Evolutionary conservation across 495 filamentous ascomycete genomes (phyloP), one percentile per base, ranked within the genome.

Genomic region (Tuber microsphaerosporum): DNA sequence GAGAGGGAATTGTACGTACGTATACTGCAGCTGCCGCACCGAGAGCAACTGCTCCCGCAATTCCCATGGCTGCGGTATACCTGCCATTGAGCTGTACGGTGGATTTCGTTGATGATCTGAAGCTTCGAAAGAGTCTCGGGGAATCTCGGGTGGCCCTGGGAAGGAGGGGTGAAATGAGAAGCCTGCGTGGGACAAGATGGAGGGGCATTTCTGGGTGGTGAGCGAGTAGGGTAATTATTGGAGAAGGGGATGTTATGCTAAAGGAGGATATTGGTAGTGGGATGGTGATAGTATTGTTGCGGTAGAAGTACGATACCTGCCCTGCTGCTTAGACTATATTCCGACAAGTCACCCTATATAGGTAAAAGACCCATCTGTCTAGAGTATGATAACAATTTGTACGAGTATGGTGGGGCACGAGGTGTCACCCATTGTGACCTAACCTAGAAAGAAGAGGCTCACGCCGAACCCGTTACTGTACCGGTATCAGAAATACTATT

Each of bases 351-450:
- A n/a, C n/a, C n/a, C n/a, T n/a, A n/a, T n/a, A n/a, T 5, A 34
- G 56, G 16, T 19, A 17, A 34, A 65, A 34, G 56, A 34, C 26
- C 26, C 31, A 65, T 26, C 56, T 65, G 26, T 65, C 56, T 31
- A 34, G 51, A 61, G 51, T 26, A 7, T 9, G 2, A 6, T 51
- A 56, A 56, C 22, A 56, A 56, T 56, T 22, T 22, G 8, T 56
- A 12, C n/a, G n/a, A n/a, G n/a, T n/a, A n/a, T 56, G 22, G 56
- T 16, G 4, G 51, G 26, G 31, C 56, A 65, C 70, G 61, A 78
- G 73, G 75, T 79, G 75, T 79, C 75, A 79, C 77, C 77, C 51
- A 1, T 2, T 37, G 34, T 37, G 34, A 37, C 34, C 34, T 37
- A 37, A 2, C 34, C 2, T 37, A 37, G 34, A 37, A 2, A 22